phyloP scores from a whole-genome alignment of 129 eudicot genomes.

The Dittrichia graveolens region DNA sequence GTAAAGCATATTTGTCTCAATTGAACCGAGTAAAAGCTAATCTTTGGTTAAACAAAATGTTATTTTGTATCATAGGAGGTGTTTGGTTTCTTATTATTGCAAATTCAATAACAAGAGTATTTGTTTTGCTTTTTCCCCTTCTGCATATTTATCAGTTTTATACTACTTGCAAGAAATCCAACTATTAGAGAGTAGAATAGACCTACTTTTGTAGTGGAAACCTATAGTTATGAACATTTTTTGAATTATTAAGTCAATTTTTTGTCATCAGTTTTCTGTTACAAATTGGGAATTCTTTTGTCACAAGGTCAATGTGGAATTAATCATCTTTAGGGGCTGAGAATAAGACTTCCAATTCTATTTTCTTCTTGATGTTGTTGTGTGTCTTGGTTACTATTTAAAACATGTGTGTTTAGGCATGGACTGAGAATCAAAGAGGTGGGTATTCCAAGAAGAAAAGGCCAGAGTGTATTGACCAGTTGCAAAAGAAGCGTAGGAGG shows the following conservation, averaged over 20 bases:
- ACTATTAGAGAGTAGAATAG: not conserved
- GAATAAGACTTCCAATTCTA: conserved; percentile 11
- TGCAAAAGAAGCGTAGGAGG: conserved; percentile 76
- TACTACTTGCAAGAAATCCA: not conserved
- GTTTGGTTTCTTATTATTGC: not conserved
- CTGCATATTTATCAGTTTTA: no score
- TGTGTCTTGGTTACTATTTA: not conserved
- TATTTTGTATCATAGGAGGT: not conserved
- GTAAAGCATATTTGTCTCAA: not conserved
- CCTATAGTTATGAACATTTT: not conserved
- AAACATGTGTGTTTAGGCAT: conserved; percentile 51
- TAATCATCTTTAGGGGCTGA: conserved; percentile 12
- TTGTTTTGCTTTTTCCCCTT: no score
- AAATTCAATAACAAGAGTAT: not conserved
- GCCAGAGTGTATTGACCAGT: conserved; percentile 61
- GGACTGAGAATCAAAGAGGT: conserved; percentile 71
- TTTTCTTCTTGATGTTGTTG: conserved; percentile 9
- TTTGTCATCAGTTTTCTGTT: not conserved
- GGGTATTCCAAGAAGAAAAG: conserved; percentile 72
- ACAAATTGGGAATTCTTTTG: not conserved
- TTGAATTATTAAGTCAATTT: not conserved
- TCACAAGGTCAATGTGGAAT: conserved; percentile 17
- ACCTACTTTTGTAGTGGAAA: not conserved
- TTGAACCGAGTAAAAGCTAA: no score
- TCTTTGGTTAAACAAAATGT: not conserved